Evolutionary conservation across 345 rosid species (phyloP).

Genomic region (Physaria fendleri): DNA sequence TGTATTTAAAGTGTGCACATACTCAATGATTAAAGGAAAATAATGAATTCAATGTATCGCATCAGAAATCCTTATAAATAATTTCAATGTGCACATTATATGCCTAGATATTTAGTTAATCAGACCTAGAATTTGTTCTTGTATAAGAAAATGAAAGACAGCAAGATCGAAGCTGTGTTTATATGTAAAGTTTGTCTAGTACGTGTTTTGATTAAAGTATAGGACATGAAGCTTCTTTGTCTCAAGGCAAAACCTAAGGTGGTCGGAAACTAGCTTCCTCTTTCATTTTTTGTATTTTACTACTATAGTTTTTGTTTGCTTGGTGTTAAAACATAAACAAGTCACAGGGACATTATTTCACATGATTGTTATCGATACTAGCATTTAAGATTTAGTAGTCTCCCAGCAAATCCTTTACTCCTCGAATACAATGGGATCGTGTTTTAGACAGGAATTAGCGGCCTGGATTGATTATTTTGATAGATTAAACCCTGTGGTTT

Average conservation of each 20-base stretch:
- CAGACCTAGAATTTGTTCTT: not conserved
- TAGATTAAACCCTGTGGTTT: too few relatives aligned
- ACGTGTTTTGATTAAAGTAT: slow-evolving; percentile 8
- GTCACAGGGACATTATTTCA: too few relatives aligned
- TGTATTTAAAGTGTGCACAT: too few relatives aligned
- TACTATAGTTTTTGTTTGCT: not conserved
- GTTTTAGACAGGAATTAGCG: too few relatives aligned
- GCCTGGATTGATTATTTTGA: too few relatives aligned
- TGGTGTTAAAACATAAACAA: not conserved
- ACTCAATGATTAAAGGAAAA: not conserved
- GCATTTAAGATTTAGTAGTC: too few relatives aligned
- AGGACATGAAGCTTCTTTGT: slow-evolving; percentile 19
- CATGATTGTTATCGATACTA: too few relatives aligned
- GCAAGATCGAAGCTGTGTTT: slow-evolving; percentile 21
- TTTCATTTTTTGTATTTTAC: slow-evolving; percentile 2
- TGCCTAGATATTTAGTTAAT: not conserved
- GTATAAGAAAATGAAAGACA: not conserved
- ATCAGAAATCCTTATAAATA: not conserved
- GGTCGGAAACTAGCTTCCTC: slow-evolving; percentile 30
- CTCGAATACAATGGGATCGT: too few relatives aligned
- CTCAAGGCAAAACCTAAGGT: slow-evolving; percentile 23
- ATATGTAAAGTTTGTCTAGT: slow-evolving; percentile 19
- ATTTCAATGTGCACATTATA: too few relatives aligned
- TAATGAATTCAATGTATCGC: not conserved
- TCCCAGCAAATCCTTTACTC: too few relatives aligned